These are phyloP conservation scores for Phlebiopsis gigantea DNA, from an alignment of 768 basidiomycete genomes.

Conservation along the genomic window DNA sequence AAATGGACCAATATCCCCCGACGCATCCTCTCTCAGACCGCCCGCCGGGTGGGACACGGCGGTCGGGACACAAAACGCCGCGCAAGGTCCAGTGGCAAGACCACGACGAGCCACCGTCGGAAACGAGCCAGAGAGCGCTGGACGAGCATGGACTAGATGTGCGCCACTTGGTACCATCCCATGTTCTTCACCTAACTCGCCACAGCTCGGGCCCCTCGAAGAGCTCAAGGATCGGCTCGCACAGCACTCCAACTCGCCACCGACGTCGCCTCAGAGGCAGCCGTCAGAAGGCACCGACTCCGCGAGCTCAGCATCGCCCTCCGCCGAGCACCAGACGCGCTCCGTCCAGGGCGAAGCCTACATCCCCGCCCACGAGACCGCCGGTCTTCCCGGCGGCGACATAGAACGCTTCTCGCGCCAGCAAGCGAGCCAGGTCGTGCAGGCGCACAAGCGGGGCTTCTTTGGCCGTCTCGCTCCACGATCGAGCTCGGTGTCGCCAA, in stretches of 20 bases:
- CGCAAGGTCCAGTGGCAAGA: slow-evolving; percentile 51
- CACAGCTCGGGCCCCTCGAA: slow-evolving; percentile 44
- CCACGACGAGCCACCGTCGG: slow-evolving; percentile 22
- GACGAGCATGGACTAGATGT: slow-evolving; percentile 55
- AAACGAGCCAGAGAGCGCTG: slow-evolving; percentile 33
- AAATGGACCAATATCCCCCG: neutral
- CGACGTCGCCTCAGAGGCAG: slow-evolving; percentile 11
- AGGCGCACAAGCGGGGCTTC: slow-evolving; percentile 32
- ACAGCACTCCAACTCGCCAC: slow-evolving; percentile 31
- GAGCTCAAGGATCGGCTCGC: slow-evolving; percentile 48
- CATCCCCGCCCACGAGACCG: slow-evolving; percentile 59
- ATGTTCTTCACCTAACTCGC: neutral
- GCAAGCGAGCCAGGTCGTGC: slow-evolving; percentile 39
- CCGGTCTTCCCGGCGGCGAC: slow-evolving; percentile 49
- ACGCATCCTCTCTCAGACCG: slow-evolving; percentile 7
- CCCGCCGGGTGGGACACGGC: slow-evolving; percentile 16
- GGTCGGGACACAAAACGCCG: slow-evolving; percentile 37
- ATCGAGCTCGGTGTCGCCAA: slow-evolving; percentile 9
- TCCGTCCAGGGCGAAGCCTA: slow-evolving; percentile 47
- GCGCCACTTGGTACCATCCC: slow-evolving; percentile 17
- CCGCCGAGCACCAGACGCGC: slow-evolving; percentile 21
- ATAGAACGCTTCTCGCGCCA: slow-evolving; percentile 28
- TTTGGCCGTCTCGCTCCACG: slow-evolving; percentile 6
- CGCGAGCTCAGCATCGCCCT: slow-evolving; percentile 15
- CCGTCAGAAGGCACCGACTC: slow-evolving; percentile 16